Percentiles rank a stretch among this genome's conserved stretches.
Conservation (phyloP, 2,329 filamentous ascomycete species). For the Penicillium sp. region DNA sequence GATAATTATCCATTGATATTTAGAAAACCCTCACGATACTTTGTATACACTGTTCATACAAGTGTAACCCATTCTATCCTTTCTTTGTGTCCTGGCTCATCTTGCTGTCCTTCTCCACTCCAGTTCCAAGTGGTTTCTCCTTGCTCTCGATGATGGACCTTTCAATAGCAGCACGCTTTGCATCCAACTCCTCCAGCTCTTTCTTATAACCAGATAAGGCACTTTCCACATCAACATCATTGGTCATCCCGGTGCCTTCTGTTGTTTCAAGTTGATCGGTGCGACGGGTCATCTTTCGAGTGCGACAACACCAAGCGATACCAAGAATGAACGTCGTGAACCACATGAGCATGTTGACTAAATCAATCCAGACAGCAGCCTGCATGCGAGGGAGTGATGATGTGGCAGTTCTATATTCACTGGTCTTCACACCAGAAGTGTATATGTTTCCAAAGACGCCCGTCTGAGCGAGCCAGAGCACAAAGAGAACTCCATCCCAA, state of each 20-base stretch:
- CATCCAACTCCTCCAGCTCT: background rate
- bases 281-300: constrained; percentile 6
- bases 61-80: too few relatives aligned
- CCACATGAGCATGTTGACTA: constrained; percentile 14
- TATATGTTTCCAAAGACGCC: constrained; percentile 12
- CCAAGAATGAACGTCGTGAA: constrained; percentile 10
- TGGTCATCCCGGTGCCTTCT: background rate
- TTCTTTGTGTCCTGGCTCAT: background rate
- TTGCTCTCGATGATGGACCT: background rate
- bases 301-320: constrained; percentile 9
- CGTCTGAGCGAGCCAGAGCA: constrained; percentile 12
- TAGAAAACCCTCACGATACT: too few relatives aligned
- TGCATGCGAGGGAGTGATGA: constrained; percentile 6
- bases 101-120: background rate
- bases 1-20: too few relatives aligned
- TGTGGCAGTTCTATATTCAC: background rate
- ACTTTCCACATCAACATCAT: background rate
- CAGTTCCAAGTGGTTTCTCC: background rate
- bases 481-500: constrained; percentile 10
- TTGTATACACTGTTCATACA: too few relatives aligned
- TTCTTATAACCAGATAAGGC: background rate
- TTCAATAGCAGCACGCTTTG: background rate
- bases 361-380: constrained; percentile 10
- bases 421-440: background rate
- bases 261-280: background rate